Percentiles rank a stretch among this genome's conserved stretches.
Evolutionary conservation across 169 alveolate genomes (phyloP).

Genomic region (Cryptosporidium ryanae): DNA sequence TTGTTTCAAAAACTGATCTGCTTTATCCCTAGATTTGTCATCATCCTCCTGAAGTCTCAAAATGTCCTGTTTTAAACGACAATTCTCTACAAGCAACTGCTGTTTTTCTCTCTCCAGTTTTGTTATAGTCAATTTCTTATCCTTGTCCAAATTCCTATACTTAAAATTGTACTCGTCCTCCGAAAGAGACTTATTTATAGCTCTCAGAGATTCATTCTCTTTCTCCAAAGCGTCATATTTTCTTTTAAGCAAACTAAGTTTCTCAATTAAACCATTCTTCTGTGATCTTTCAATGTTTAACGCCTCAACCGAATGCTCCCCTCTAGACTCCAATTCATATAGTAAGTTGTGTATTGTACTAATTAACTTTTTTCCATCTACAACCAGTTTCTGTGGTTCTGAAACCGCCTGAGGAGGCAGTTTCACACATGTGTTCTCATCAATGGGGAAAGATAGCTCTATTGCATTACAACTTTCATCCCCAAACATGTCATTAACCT

Average conservation of each 20-base stretch:
- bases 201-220: conserved; percentile 54
- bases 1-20: conserved; percentile 56
- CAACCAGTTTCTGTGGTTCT: conserved; percentile 32
- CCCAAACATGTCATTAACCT: too few species aligned
- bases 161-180: conserved; percentile 35
- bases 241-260: conserved; percentile 16
- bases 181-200: conserved; percentile 6
- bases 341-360: conserved; percentile 57
- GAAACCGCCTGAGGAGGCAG: conserved; percentile 21
- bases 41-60: conserved; percentile 62
- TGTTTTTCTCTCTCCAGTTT: conserved; percentile 65
- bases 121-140: conserved; percentile 9
- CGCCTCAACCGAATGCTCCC: conserved; percentile 38
- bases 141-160: not conserved
- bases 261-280: conserved; percentile 48
- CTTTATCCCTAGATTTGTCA: conserved; percentile 56
- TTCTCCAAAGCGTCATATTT: conserved; percentile 37
- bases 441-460: conserved; percentile 21
- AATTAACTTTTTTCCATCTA: conserved; percentile 61
- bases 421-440: not conserved
- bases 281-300: conserved; percentile 61
- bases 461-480: not conserved
- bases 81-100: conserved; percentile 55
- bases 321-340: conserved; percentile 64
- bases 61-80: conserved; percentile 54